Percentiles rank a stretch among this genome's conserved stretches.
Conservation (phyloP, 148 eudicot genomes). For the Cornus florida region DNA sequence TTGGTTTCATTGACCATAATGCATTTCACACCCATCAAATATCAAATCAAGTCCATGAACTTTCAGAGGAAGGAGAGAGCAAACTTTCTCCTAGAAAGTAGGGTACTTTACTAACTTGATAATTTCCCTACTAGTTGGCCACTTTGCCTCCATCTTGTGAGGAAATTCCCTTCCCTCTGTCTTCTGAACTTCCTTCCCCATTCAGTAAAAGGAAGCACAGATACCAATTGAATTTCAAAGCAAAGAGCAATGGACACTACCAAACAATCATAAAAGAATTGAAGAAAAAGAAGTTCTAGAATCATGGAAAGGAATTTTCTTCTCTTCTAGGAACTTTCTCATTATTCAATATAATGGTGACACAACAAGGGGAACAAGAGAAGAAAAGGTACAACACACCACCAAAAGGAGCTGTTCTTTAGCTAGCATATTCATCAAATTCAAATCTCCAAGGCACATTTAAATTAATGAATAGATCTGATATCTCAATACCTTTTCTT, state of each 20-base stretch:
- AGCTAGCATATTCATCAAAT: too few relatives aligned
- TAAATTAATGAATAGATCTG: too few relatives aligned
- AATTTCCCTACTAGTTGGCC: background rate
- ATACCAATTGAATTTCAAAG: too few relatives aligned
- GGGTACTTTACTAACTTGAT: background rate
- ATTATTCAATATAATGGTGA: too few relatives aligned
- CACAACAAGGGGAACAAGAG: too few relatives aligned
- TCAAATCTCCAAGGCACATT: too few relatives aligned
- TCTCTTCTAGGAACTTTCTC: too few relatives aligned
- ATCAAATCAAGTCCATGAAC: background rate
- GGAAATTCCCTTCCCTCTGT: background rate
- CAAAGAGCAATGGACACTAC: background rate
- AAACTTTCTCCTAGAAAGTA: background rate
- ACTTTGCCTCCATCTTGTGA: background rate
- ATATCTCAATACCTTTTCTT: too few relatives aligned
- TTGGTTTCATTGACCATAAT: background rate
- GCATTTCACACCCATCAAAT: background rate
- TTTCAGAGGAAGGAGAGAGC: background rate
- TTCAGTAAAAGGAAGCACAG: background rate
- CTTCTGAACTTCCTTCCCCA: too few relatives aligned
- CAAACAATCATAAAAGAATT: background rate
- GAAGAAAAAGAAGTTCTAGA: background rate
- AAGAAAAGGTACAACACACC: too few relatives aligned
- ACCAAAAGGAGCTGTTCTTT: too few relatives aligned
- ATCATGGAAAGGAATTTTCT: background rate